Evolutionary conservation across 441 rosid genomes (phyloP).

Genomic region (Adansonia gregorii): DNA sequence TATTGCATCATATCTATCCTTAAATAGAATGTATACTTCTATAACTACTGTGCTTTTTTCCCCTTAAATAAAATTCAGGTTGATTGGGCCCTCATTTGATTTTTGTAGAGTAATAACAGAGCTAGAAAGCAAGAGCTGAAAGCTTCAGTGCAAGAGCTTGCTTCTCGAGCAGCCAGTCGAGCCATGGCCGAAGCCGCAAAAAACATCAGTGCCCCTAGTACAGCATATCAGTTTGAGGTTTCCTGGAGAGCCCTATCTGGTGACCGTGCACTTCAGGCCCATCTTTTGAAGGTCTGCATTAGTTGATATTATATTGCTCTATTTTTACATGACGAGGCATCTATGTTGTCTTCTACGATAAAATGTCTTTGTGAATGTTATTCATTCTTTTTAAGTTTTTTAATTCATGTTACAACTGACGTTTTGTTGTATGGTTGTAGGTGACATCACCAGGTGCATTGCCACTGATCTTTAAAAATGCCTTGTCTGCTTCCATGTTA

Average conservation of each 20-base stretch:
- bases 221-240: slow-evolving; percentile 91
- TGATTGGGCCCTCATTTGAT: slow-evolving; percentile 1
- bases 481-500: slow-evolving; percentile 68
- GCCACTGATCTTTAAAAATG: slow-evolving; percentile 79
- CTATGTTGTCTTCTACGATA: neutral
- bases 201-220: slow-evolving; percentile 63
- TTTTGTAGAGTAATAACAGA: slow-evolving; percentile 45
- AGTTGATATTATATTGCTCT: neutral
- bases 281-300: slow-evolving; percentile 68
- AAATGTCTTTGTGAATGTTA: neutral
- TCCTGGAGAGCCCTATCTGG: slow-evolving; percentile 83
- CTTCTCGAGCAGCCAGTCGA: slow-evolving; percentile 76
- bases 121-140: slow-evolving; percentile 51
- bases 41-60: neutral
- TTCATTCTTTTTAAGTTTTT: neutral
- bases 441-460: slow-evolving; percentile 69
- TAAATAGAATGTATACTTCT: neutral
- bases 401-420: slow-evolving; percentile 8
- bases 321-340: neutral
- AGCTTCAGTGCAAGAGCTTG: slow-evolving; percentile 82
- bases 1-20: neutral
- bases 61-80: neutral
- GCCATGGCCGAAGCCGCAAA: slow-evolving; percentile 76
- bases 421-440: slow-evolving; percentile 35
- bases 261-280: slow-evolving; percentile 58